Evolutionary conservation across 495 filamentous ascomycete species (phyloP).

Genomic region (Penicillium mononematosum): DNA sequence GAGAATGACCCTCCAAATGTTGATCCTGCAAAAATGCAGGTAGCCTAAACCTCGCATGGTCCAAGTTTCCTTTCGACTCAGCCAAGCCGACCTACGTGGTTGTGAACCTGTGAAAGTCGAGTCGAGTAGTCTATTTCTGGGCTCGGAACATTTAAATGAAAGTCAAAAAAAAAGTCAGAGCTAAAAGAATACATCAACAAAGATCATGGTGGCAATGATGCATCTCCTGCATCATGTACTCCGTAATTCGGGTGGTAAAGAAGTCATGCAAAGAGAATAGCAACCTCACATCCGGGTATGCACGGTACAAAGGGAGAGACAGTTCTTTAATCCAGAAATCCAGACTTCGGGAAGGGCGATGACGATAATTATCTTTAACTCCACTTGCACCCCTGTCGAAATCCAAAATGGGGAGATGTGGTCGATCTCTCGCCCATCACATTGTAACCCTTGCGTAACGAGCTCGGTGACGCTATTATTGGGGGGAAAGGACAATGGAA

Average conservation of each 20-base stretch:
- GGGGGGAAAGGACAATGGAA: constrained; percentile 13
- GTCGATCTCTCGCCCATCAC: constrained; percentile 25
- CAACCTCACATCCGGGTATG: constrained; percentile 26
- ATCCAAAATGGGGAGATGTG: constrained; percentile 19
- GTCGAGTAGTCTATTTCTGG: constrained; percentile 6
- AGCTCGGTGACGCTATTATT: constrained; percentile 19
- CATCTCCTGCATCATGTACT: constrained; percentile 36
- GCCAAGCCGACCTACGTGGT: constrained; percentile 6
- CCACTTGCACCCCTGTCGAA: constrained; percentile 25
- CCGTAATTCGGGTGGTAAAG: constrained; percentile 25
- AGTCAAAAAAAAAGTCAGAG: not conserved
- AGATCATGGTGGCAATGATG: constrained; percentile 27
- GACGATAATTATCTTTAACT: constrained; percentile 20
- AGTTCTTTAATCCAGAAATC: constrained; percentile 16
- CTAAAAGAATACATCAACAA: constrained; percentile 8
- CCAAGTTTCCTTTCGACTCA: constrained; percentile 6
- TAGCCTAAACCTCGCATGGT: constrained; percentile 5
- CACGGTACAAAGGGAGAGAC: constrained; percentile 18
- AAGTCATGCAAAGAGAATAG: constrained; percentile 24
- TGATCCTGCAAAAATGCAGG: constrained; percentile 19
- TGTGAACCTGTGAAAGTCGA: not conserved
- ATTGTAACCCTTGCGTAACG: constrained; percentile 48
- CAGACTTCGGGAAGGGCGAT: constrained; percentile 26
- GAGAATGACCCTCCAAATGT: constrained; percentile 18
- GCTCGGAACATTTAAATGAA: constrained; percentile 18